Evolutionary conservation across 2,329 filamentous ascomycete genomes (phyloP).

Genomic region (Epichloe coenophiala): DNA sequence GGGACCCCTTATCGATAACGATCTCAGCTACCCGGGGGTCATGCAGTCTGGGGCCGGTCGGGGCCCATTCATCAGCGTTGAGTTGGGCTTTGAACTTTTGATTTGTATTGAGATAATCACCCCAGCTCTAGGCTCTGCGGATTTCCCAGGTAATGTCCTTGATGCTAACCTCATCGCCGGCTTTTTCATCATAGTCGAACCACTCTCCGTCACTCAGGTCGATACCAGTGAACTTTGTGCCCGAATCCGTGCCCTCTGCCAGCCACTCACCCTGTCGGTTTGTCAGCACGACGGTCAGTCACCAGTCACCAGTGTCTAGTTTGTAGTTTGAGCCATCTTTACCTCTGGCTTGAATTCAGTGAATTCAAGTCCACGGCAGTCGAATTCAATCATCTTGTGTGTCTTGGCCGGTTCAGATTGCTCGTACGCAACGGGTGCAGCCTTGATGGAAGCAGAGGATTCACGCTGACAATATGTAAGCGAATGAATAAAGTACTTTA

Average conservation of each 20-base stretch:
- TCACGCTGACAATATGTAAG: constrained; percentile 44
- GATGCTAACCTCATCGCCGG: constrained; percentile 81
- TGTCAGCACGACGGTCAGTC: not conserved
- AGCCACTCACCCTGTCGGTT: constrained; percentile 68
- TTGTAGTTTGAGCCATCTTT: constrained; percentile 9
- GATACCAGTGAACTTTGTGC: constrained; percentile 67
- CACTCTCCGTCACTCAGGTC: constrained; percentile 85
- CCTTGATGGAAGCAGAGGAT: constrained; percentile 73
- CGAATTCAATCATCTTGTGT: constrained; percentile 75
- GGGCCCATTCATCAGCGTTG: not conserved
- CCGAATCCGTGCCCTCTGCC: constrained; percentile 66
- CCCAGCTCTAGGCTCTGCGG: constrained; percentile 42
- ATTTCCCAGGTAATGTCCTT: constrained; percentile 84
- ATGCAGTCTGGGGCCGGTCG: too few relatives aligned
- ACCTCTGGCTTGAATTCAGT: constrained; percentile 83
- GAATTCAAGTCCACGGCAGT: constrained; percentile 90
- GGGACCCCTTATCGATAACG: not conserved
- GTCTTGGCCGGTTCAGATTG: constrained; percentile 58
- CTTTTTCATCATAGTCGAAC: constrained; percentile 97
- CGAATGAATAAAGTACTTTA: not conserved
- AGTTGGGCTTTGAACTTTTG: too few relatives aligned
- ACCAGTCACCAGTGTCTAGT: not conserved
- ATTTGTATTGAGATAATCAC: not conserved
- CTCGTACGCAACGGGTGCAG: constrained; percentile 57
- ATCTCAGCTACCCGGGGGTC: not conserved